Percentiles rank a stretch among this genome's conserved stretches.
These are phyloP conservation scores for Trichoderma guizhouense DNA, from an alignment of 2,329 filamentous ascomycete species.

Conservation along the genomic window DNA sequence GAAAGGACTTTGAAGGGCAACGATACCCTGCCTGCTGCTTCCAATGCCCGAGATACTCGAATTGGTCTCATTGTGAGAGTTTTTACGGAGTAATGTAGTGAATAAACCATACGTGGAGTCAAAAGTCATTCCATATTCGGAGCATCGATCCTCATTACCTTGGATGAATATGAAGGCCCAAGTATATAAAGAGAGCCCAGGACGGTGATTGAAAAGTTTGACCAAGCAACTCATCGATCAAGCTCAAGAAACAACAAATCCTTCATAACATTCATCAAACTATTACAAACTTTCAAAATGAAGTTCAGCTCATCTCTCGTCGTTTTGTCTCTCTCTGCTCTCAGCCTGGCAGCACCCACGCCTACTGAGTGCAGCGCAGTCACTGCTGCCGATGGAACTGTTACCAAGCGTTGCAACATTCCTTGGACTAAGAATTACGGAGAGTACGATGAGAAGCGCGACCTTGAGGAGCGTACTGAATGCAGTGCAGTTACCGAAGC, in stretches of 20 bases:
- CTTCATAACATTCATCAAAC: not conserved
- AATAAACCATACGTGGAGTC: not conserved
- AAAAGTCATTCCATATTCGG: not conserved
- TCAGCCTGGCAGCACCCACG: not conserved
- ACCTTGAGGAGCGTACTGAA: too few species aligned
- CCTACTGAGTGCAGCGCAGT: not conserved
- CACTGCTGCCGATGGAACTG: too few species aligned
- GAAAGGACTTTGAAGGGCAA: not conserved
- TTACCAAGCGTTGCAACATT: too few species aligned
- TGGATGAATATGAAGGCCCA: not conserved
- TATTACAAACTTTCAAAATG: not conserved
- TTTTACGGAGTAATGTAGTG: not conserved
- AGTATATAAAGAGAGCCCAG: not conserved
- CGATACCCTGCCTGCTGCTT: not conserved
- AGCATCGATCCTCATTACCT: not conserved
- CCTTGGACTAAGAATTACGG: too few species aligned
- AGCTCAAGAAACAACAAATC: not conserved
- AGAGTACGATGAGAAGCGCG: too few species aligned
- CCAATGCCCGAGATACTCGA: not conserved
- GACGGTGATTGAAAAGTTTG: not conserved
- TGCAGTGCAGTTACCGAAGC: too few species aligned
- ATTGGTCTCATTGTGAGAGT: not conserved
- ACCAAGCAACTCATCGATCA: not conserved
- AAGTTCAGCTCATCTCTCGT: not conserved
- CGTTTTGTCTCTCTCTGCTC: not conserved